Conservation (phyloP, 805 yeast genomes). For the Sugiyamaella lignohabitans region DNA sequence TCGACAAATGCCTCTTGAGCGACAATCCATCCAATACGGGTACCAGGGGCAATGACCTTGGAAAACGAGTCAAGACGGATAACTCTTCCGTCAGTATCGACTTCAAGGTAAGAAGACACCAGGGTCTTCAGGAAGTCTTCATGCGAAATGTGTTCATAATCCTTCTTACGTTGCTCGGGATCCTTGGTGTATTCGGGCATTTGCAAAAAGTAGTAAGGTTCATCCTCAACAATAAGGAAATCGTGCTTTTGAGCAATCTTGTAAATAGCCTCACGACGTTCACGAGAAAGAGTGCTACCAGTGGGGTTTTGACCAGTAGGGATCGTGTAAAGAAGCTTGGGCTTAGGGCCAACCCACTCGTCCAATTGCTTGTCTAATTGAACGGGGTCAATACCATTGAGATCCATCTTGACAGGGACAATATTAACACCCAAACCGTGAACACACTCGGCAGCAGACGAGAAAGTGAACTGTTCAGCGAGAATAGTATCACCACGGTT, state of each 20-base stretch:
- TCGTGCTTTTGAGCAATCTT: constrained; percentile 78
- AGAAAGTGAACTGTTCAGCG: constrained; percentile 75
- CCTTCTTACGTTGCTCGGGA: constrained; percentile 25
- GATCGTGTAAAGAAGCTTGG: constrained; percentile 82
- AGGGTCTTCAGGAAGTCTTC: constrained; percentile 60
- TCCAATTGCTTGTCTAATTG: constrained; percentile 54
- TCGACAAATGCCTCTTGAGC: constrained; percentile 61
- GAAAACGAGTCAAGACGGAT: constrained; percentile 85
- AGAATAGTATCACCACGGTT: constrained; percentile 76
- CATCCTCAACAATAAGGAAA: constrained; percentile 84
- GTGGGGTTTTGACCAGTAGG: constrained; percentile 98
- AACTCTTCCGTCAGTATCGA: constrained; percentile 86
- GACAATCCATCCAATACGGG: constrained; percentile 83
- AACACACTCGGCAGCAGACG: constrained; percentile 80
- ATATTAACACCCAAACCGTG: constrained; percentile 61
- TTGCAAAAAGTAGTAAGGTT: constrained; percentile 95
- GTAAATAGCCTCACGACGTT: constrained; percentile 74
- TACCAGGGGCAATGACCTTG: constrained; percentile 87
- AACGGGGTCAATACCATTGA: constrained; percentile 69
- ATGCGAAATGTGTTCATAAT: constrained; percentile 36
- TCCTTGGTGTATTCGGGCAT: constrained; percentile 67
- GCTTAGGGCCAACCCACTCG: constrained; percentile 66
- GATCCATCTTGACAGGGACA: constrained; percentile 73
- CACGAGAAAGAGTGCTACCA: constrained; percentile 72
- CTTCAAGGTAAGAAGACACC: constrained; percentile 66